These are phyloP conservation scores for Rehmannia glutinosa DNA, from an alignment of 257 asterid genomes.

Conservation along the genomic window DNA sequence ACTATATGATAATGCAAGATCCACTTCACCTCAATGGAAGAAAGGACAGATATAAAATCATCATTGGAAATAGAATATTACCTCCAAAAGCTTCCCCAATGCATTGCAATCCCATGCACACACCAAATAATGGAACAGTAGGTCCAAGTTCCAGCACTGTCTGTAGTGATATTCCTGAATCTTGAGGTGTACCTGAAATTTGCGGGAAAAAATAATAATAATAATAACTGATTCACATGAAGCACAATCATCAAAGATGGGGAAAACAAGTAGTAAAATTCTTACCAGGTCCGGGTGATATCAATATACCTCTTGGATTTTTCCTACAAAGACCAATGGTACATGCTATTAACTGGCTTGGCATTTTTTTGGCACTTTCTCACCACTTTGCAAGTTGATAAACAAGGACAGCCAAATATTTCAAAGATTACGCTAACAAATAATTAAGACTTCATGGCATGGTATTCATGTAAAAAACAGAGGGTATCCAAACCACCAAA, in stretches of 20 bases:
- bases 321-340: constrained; percentile 42
- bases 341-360: constrained; percentile 14
- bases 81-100: constrained; percentile 99
- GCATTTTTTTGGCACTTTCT: background rate
- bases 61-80: constrained; percentile 22
- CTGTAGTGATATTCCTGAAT: constrained; percentile 94
- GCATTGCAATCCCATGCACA: constrained; percentile 99
- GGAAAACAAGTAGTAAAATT: background rate
- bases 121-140: constrained; percentile 85
- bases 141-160: constrained; percentile 92
- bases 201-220: background rate
- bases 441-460: background rate
- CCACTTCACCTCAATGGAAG: background rate
- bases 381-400: background rate
- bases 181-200: constrained; percentile 79
- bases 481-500: background rate
- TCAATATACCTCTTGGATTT: constrained; percentile 84
- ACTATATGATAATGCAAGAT: no score
- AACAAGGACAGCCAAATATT: background rate
- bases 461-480: background rate
- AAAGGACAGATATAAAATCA: background rate
- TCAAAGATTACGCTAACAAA: background rate
- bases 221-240: background rate
- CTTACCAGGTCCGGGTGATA: constrained; percentile 97
- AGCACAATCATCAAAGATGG: constrained; percentile 5